Evolutionary conservation across 208 protist genomes (phyloP), one percentile per base, ranked within the genome.

Genomic region (Tetramitus jugosus): DNA sequence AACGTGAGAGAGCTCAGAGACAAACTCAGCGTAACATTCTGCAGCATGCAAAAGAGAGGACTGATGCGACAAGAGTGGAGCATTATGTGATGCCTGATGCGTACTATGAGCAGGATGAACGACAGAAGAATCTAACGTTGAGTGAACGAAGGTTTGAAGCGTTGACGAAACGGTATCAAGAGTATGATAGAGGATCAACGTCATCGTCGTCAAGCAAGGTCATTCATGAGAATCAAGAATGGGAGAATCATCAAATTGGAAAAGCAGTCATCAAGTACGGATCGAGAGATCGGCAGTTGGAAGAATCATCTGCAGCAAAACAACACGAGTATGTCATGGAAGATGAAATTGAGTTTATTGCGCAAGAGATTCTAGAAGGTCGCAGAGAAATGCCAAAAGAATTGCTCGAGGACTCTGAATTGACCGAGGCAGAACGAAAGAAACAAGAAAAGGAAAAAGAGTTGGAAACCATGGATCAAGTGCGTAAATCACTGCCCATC

Each of bases 261-360:
- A 29, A 37, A 8, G 14, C 45, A 29, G 40, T 4, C 0, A 40
- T 76, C 13, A 37, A 60, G 8, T 53, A 29, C 31, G 29, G 43
- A 40, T 17, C 33, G 3, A 56, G 29, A 76, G 8, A 31, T 39
- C 14, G 60, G 43, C 43, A 60, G 43, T n/a, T 8, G 2, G 4
- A 53, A 37, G 14, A 61, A 31, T 10, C 7, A n/a, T 13, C 42
- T 49, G 20, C 3, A 2, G 64, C 13, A 29, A 52, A 75, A 60
- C 26, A 75, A 60, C 4, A 53, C 10, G 89, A 91, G 4, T 79
- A 88, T 26, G 80, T 92, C 0, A 80, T 92, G 53, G 90, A 93
- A 26, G 87, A 94, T 64, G 87, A 94, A 82, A 91, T 95, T 60
- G 82, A 92, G 31, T 95, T 95, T 65, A 88, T 95, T 3, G 76